Evolutionary conservation across 2,329 filamentous ascomycete genomes (phyloP).

Genomic region (Penicillium sp.): DNA sequence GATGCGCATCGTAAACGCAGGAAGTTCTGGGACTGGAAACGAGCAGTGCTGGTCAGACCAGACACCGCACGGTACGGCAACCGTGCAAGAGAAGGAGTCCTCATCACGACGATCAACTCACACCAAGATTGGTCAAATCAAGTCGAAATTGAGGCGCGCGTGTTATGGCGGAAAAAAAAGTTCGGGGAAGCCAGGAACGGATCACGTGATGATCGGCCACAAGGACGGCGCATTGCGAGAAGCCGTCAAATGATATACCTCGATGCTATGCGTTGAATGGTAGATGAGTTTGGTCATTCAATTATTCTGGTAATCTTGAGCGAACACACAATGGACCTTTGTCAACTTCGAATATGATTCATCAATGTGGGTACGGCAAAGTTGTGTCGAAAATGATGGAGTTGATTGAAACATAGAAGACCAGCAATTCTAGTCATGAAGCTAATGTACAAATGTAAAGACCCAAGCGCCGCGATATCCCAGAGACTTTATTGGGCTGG

Average conservation of each 20-base stretch:
- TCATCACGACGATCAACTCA: slow-evolving; percentile 42
- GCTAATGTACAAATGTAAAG: slow-evolving; percentile 34
- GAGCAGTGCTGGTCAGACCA: slow-evolving; percentile 41
- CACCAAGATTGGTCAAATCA: slow-evolving; percentile 34
- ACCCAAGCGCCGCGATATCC: slow-evolving; percentile 30
- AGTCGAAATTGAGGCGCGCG: slow-evolving; percentile 30
- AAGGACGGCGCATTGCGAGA: slow-evolving; percentile 24
- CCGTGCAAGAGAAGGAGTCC: slow-evolving; percentile 47
- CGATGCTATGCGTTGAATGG: not conserved
- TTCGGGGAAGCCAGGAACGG: slow-evolving; percentile 43
- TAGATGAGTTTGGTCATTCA: not conserved
- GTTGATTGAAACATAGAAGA: slow-evolving; percentile 24
- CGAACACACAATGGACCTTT: too few relatives aligned
- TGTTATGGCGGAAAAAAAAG: slow-evolving; percentile 41
- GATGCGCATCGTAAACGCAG: slow-evolving; percentile 47
- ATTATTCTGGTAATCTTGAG: not conserved
- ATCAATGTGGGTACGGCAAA: not conserved
- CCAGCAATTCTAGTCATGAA: slow-evolving; percentile 17
- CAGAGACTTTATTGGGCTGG: slow-evolving; percentile 17
- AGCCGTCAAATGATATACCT: not conserved
- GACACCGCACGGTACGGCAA: slow-evolving; percentile 44
- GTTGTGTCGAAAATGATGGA: slow-evolving; percentile 17
- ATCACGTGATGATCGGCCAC: slow-evolving; percentile 38
- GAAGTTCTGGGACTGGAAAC: slow-evolving; percentile 42
- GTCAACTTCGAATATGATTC: too few relatives aligned